These are phyloP conservation scores for Nicotiana rustica DNA, from an alignment of 305 asterid genomes.

Conservation along the genomic window DNA sequence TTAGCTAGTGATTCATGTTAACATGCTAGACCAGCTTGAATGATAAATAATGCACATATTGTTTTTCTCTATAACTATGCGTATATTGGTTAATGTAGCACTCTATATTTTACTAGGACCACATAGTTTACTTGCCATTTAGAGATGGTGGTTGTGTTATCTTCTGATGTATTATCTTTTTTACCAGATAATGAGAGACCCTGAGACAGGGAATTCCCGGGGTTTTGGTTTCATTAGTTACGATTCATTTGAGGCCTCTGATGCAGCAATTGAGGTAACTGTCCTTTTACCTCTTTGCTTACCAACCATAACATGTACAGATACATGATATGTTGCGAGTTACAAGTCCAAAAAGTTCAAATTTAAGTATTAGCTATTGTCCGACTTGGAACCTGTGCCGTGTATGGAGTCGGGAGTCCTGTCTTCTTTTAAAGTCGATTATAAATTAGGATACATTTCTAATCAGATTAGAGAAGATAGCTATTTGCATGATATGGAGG, in stretches of 20 bases:
- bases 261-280: slow-evolving; percentile 91
- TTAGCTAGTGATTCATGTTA: not conserved
- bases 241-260: slow-evolving; percentile 92
- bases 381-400: not conserved
- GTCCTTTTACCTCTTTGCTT: slow-evolving; percentile 15
- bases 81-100: too few species aligned
- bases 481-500: not conserved
- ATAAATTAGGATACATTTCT: slow-evolving; percentile 17
- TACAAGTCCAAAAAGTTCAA: slow-evolving; percentile 13
- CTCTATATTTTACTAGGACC: not conserved
- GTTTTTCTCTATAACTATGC: not conserved
- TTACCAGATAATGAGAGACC: slow-evolving; percentile 94
- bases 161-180: slow-evolving; percentile 37
- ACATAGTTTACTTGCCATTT: slow-evolving; percentile 31
- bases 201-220: slow-evolving; percentile 93
- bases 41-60: not conserved
- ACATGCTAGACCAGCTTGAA: slow-evolving; percentile 22
- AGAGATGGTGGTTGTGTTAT: not conserved
- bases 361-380: not conserved
- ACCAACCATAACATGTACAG: not conserved
- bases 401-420: not conserved
- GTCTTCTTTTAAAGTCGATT: not conserved
- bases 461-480: not conserved
- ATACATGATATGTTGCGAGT: not conserved
- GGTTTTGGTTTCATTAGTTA: slow-evolving; percentile 94